Percentiles rank a stretch among this genome's conserved stretches.
Evolutionary conservation across 2,329 filamentous ascomycete species (phyloP).

Genomic region (Chrysosporium keratinophilum): DNA sequence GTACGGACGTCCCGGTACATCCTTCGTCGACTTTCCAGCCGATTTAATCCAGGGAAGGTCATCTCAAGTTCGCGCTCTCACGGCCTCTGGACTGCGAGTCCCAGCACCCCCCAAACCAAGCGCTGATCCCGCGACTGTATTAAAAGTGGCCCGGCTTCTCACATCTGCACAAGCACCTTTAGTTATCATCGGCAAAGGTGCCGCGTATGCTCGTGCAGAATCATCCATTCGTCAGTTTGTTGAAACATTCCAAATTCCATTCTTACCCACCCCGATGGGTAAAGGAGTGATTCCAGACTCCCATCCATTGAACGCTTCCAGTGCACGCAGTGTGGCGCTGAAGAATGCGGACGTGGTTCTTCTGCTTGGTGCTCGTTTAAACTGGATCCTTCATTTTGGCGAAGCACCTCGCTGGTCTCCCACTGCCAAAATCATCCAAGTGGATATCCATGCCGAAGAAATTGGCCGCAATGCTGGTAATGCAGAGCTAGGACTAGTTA

Average conservation of each 20-base stretch:
- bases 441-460: constrained; percentile 46
- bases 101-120: constrained; percentile 35
- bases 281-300: constrained; percentile 49
- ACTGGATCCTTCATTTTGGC: constrained; percentile 51
- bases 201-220: constrained; percentile 46
- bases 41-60: constrained; percentile 42
- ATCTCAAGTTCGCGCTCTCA: constrained; percentile 18
- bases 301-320: constrained; percentile 43
- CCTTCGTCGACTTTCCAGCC: constrained; percentile 47
- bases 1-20: constrained; percentile 45
- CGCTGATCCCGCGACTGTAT: constrained; percentile 37
- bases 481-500: constrained; percentile 41
- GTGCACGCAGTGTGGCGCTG: constrained; percentile 45
- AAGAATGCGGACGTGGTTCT: constrained; percentile 47
- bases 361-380: constrained; percentile 45
- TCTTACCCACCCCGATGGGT: constrained; percentile 50
- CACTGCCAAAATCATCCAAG: constrained; percentile 44
- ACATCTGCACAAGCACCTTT: constrained; percentile 42
- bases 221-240: constrained; percentile 37
- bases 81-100: constrained; percentile 20
- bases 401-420: constrained; percentile 44
- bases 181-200: constrained; percentile 47
- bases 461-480: constrained; percentile 43
- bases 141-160: constrained; percentile 37
- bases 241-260: constrained; percentile 42